Conservation (phyloP, 108 stramenopile species). For the Fistulifera pelliculosa region DNA sequence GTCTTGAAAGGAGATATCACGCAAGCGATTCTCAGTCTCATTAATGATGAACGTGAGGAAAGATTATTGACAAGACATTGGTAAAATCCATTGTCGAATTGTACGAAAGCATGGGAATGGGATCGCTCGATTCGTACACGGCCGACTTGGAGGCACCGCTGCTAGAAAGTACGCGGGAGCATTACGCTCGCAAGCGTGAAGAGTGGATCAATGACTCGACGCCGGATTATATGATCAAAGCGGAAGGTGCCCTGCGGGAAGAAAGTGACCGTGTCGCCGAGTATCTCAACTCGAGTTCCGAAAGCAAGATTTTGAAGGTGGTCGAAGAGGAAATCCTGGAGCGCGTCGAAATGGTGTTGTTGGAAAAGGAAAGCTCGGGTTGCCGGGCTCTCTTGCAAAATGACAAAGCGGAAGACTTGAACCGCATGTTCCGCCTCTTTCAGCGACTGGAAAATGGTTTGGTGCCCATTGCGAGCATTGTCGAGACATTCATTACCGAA, state of each 20-base stretch:
- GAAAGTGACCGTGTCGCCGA: constrained; percentile 85
- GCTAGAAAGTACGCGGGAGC: constrained; percentile 80
- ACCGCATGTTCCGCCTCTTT: constrained; percentile 96
- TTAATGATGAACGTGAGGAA: constrained; percentile 93
- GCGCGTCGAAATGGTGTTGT: constrained; percentile 81
- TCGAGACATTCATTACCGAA: constrained; percentile 70
- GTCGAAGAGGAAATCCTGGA: constrained; percentile 94
- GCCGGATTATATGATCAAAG: constrained; percentile 95
- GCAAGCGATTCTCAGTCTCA: constrained; percentile 81
- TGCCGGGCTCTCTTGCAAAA: constrained; percentile 91
- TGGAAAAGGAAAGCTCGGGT: constrained; percentile 97
- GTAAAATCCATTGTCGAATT: constrained; percentile 91
- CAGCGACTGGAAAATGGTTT: constrained; percentile 88
- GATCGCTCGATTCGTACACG: constrained; percentile 84
- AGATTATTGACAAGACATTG: constrained; percentile 92
- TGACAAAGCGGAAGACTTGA: constrained; percentile 93
- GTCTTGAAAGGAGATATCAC: constrained; percentile 86
- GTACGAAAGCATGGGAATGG: constrained; percentile 97
- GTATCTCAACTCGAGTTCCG: constrained; percentile 89
- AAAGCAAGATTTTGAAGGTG: constrained; percentile 84
- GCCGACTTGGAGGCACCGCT: constrained; percentile 88
- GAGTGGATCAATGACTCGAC: constrained; percentile 97
- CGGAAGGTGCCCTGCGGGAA: constrained; percentile 86
- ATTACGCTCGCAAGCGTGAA: constrained; percentile 87
- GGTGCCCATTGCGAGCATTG: constrained; percentile 87